These are phyloP conservation scores for Cyclotella choctawhatcheeana DNA, from an alignment of 108 stramenopile genomes.

Conservation along the genomic window DNA sequence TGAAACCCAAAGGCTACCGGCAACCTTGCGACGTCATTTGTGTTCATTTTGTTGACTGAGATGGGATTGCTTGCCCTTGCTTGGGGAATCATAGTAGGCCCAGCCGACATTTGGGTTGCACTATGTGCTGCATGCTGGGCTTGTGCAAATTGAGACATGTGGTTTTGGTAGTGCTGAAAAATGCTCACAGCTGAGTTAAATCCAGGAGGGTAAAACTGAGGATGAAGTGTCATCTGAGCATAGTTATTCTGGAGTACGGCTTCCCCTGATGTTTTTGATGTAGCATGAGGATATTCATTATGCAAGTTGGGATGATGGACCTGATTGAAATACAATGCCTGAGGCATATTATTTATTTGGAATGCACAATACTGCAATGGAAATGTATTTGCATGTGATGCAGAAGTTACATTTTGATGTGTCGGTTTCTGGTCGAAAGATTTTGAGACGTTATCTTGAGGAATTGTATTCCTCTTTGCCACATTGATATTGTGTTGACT, in stretches of 20 bases:
- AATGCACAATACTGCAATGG: background rate
- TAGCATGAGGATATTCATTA: background rate
- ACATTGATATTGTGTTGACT: background rate
- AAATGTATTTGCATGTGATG: background rate
- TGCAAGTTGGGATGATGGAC: background rate
- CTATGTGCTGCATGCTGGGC: background rate
- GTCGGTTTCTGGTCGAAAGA: background rate
- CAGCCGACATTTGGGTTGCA: too few relatives aligned
- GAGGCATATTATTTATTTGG: background rate
- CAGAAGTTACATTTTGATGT: background rate
- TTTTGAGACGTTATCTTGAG: background rate
- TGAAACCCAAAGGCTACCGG: constrained; percentile 33
- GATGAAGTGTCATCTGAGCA: background rate
- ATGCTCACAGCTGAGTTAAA: background rate
- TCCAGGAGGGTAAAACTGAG: background rate
- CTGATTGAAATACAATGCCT: background rate
- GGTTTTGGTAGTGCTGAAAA: background rate
- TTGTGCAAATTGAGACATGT: background rate
- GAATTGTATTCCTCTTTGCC: background rate
- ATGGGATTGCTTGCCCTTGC: background rate
- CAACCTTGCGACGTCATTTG: background rate
- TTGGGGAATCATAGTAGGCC: background rate
- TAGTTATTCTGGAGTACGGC: too few relatives aligned
- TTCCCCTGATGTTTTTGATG: background rate
- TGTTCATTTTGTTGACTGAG: background rate